These are phyloP conservation scores for Pholiota molesta DNA, from an alignment of 768 basidiomycete genomes.

Conservation along the genomic window DNA sequence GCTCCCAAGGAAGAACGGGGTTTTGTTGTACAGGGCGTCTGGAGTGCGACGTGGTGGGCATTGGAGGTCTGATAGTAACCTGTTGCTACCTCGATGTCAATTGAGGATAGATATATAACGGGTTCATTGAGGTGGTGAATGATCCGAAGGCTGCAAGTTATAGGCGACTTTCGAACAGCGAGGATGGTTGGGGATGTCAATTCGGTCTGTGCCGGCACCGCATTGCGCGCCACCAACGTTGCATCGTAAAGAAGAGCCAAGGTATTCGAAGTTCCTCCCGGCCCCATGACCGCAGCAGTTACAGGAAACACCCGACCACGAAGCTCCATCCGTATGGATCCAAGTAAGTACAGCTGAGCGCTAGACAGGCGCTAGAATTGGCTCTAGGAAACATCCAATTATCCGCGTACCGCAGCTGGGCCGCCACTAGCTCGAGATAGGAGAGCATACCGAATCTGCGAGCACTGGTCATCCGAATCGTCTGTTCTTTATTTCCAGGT, in stretches of 20 bases:
- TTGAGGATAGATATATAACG: not conserved
- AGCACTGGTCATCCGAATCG: too few species aligned
- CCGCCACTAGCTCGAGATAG: too few species aligned
- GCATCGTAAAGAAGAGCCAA: not conserved
- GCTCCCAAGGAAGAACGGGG: constrained; percentile 30
- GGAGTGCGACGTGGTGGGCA: not conserved
- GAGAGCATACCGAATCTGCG: too few species aligned
- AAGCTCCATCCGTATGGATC: not conserved
- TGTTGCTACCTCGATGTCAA: not conserved
- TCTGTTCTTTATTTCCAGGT: not conserved
- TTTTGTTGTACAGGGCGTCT: constrained; percentile 1
- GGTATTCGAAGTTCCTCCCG: constrained; percentile 8
- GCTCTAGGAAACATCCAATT: not conserved
- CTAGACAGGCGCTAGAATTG: not conserved
- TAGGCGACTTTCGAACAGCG: not conserved
- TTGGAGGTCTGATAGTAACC: not conserved
- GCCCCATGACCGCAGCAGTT: constrained; percentile 3
- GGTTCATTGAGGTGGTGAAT: not conserved
- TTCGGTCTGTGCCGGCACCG: not conserved
- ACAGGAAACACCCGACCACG: not conserved
- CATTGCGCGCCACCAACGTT: not conserved
- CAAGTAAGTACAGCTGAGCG: not conserved
- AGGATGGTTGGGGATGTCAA: not conserved
- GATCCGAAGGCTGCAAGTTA: not conserved
- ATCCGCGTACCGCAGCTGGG: too few species aligned